phyloP scores from a whole-genome alignment of 2,329 filamentous ascomycete species.

The Cadophora gregata region DNA sequence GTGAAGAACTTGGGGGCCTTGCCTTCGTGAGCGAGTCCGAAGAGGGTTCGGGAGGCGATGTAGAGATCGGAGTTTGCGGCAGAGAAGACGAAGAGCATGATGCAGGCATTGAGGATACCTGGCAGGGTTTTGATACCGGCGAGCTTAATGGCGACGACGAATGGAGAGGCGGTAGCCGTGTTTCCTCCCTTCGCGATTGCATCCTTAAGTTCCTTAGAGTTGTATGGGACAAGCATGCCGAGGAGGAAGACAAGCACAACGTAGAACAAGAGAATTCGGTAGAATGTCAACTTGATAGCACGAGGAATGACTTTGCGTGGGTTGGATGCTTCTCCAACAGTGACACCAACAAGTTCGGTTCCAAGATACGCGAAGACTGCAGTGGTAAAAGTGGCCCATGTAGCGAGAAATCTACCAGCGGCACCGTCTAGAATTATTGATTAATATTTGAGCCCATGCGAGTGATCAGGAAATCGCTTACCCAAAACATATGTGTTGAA shows the following conservation, averaged over 20 bases:
- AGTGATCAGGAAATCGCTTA: conserved; percentile 48
- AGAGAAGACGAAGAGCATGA: conserved; percentile 70
- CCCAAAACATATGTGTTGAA: conserved; percentile 49
- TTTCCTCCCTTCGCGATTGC: conserved; percentile 55
- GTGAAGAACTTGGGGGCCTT: conserved; percentile 68
- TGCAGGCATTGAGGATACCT: conserved; percentile 70
- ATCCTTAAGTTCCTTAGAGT: conserved; percentile 62
- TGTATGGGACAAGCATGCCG: conserved; percentile 67
- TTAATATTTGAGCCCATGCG: conserved; percentile 15
- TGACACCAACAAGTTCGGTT: conserved; percentile 66
- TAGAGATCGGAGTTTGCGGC: conserved; percentile 67
- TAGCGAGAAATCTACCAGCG: conserved; percentile 62
- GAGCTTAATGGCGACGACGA: conserved; percentile 65
- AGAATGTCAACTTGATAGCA: conserved; percentile 66
- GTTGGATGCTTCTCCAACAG: conserved; percentile 64
- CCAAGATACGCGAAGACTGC: conserved; percentile 68
- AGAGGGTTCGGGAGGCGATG: conserved; percentile 72
- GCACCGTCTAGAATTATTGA: conserved; percentile 41
- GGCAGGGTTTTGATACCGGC: conserved; percentile 68
- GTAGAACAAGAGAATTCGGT: conserved; percentile 68
- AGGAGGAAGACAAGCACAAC: conserved; percentile 66
- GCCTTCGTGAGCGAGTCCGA: conserved; percentile 69
- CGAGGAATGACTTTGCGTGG: conserved; percentile 71
- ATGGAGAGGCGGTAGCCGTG: conserved; percentile 56
- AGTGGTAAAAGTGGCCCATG: conserved; percentile 56